A percentile compares a stretch with the other conserved stretches of the same genome.
Evolutionary conservation across 345 rosid genomes (phyloP).

Genomic region (Odontarrhena argentea): DNA sequence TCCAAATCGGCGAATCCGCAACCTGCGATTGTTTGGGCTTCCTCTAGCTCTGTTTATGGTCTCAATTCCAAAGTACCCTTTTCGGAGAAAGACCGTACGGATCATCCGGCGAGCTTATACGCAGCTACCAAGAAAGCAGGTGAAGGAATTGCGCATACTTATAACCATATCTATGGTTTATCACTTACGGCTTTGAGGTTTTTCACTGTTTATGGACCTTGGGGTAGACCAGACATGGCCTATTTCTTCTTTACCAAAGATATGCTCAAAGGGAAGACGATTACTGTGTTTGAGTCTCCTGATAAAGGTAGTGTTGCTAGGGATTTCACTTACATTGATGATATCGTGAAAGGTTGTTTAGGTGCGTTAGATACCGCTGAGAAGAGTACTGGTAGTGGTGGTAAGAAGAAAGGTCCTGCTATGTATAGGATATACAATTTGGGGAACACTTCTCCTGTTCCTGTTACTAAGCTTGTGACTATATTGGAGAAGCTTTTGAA

Average conservation of each 20-base stretch:
- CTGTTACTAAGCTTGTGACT: conserved; percentile 57
- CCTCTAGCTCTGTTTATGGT: conserved; percentile 73
- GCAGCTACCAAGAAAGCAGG: conserved; percentile 78
- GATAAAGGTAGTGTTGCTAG: conserved; percentile 64
- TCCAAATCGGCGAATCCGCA: conserved; percentile 62
- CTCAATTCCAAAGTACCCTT: conserved; percentile 67
- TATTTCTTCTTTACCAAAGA: conserved; percentile 69
- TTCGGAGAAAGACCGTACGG: conserved; percentile 65
- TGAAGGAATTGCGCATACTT: conserved; percentile 67
- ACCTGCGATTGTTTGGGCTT: conserved; percentile 73
- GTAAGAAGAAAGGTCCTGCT: conserved; percentile 60
- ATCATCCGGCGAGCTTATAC: conserved; percentile 64
- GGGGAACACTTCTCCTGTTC: conserved; percentile 67
- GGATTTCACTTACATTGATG: conserved; percentile 73
- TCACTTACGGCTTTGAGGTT: conserved; percentile 65
- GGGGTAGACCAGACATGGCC: conserved; percentile 81
- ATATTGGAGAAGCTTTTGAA: conserved; percentile 65
- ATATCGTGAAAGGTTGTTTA: conserved; percentile 68
- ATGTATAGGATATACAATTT: conserved; percentile 63
- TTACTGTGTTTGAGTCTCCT: conserved; percentile 51
- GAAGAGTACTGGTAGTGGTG: conserved; percentile 74
- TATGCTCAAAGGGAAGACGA: conserved; percentile 55
- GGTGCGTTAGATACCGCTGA: conserved; percentile 64
- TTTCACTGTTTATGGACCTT: conserved; percentile 76
- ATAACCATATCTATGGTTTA: conserved; percentile 71